A percentile compares a stretch with the other conserved stretches of the same genome.
Evolutionary conservation across 2,329 filamentous ascomycete species (phyloP).

Genomic region (Hypoxylon rubiginosum): DNA sequence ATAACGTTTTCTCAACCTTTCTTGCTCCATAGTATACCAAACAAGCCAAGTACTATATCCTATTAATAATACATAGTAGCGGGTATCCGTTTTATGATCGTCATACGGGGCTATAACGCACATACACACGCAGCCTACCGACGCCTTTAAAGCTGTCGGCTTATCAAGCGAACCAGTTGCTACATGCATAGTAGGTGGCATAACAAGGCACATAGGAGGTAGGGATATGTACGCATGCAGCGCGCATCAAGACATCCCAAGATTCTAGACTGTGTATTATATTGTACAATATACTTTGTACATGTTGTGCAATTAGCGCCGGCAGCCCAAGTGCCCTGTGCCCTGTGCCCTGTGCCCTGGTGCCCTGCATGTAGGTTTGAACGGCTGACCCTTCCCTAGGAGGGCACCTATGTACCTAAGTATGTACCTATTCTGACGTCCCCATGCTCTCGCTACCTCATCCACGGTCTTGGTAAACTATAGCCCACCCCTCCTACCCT

Average conservation of each 20-base stretch:
- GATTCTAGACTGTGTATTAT: not conserved
- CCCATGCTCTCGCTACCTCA: slow-evolving; percentile 29
- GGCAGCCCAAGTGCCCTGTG: no score
- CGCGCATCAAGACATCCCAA: no score
- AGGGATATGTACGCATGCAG: not conserved
- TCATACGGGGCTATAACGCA: not conserved
- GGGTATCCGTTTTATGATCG: not conserved
- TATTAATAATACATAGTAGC: not conserved
- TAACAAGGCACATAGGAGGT: not conserved
- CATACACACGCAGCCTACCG: not conserved
- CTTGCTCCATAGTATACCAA: not conserved
- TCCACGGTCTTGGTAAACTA: slow-evolving; percentile 35
- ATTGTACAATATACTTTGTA: not conserved
- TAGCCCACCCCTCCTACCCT: not conserved
- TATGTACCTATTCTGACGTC: not conserved
- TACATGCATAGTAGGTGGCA: no score
- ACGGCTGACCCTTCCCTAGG: no score
- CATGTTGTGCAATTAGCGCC: not conserved
- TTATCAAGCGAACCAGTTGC: slow-evolving; percentile 6
- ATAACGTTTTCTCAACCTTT: not conserved
- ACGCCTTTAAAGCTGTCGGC: slow-evolving; percentile 3
- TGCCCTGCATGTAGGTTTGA: no score
- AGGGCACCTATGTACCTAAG: no score
- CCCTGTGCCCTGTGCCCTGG: no score
- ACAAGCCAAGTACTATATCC: not conserved